A percentile compares a stretch with the other conserved stretches of the same genome.
These are phyloP conservation scores for Aspergillus affinis DNA, from an alignment of 495 filamentous ascomycete species.

Conservation along the genomic window DNA sequence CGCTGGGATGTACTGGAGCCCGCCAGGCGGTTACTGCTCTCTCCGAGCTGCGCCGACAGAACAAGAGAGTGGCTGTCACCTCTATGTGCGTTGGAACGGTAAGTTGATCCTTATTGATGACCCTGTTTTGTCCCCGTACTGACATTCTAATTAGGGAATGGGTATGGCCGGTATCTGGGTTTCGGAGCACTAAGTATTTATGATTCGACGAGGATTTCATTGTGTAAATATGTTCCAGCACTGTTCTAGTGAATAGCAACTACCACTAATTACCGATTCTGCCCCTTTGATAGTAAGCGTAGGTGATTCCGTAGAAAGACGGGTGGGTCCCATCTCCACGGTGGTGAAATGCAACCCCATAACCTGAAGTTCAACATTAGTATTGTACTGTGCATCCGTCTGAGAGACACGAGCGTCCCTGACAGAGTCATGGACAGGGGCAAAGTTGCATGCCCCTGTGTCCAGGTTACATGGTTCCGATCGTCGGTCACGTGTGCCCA, in stretches of 20 bases:
- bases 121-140: conserved; percentile 6
- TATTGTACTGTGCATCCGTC: not conserved
- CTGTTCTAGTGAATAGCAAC: not conserved
- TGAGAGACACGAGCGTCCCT: too few relatives aligned
- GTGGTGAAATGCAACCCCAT: not conserved
- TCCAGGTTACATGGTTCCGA: too few relatives aligned
- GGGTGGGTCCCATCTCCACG: not conserved
- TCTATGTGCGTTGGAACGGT: conserved; percentile 87
- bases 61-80: conserved; percentile 78
- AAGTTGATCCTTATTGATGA: conserved; percentile 17
- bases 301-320: not conserved
- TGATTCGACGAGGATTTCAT: not conserved
- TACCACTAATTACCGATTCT: not conserved
- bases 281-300: not conserved
- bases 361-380: not conserved
- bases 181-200: conserved; percentile 43
- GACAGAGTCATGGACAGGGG: too few relatives aligned
- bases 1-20: conserved; percentile 74
- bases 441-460: not conserved
- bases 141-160: conserved; percentile 40
- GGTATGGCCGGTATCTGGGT: conserved; percentile 57
- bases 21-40: conserved; percentile 83
- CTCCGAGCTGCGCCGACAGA: conserved; percentile 70
- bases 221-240: not conserved
- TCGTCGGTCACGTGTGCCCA: conserved; percentile 15